Base-by-base conservation (phyloP, 2,329 filamentous ascomycete genomes). In the Penicillium griseofulvum region DNA sequence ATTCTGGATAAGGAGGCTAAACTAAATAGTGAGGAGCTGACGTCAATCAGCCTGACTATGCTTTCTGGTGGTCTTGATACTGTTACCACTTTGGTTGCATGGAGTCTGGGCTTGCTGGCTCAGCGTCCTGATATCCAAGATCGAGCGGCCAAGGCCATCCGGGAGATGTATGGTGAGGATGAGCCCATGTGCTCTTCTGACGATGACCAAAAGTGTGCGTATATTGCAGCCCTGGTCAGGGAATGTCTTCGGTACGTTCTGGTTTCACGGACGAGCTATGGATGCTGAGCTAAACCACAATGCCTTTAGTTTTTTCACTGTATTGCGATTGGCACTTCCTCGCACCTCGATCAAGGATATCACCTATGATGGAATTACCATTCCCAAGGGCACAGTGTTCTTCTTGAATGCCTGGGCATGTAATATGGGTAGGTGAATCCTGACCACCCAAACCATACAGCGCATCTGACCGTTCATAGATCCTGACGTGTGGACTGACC, bases 361-460 rank as follows among this genome's bases (percentile, higher is more conserved):
- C 3, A 71, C 74, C 0, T 87, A 87, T 55, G 70, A 85, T 10
- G 83, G 80, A 17, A 78, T 79, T 31, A 66, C 78, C 6, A 85
- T 88, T 38, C 85, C 86, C 1, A 81, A 81, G 42, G 84, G 84
- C 0, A 86, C 83, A 1, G 81, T 86, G 0, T 78, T 87, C 34
- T 88, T 87, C 67, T 71, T 88, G 26, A 88, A 88, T 55, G 82
- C 84, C 0, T 87, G 84, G 85, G 84, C 84, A 3, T 87, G 85
- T 63, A 87, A 88, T 58, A 86, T 86, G 82, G 84, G 83, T 84
- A 72, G 65, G 77, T 69, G 12, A 11, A 38, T 17, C n/a, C 19
- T 22, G 33, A 19, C 19, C 5, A 12, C 26, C 36, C 31, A 28
- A 7, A 26, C 7, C 14, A 28, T 17, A 42, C 37, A 7, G 19